phyloP scores from a whole-genome alignment of 768 basidiomycete species.

The Porpolomopsis calyptriformis region DNA sequence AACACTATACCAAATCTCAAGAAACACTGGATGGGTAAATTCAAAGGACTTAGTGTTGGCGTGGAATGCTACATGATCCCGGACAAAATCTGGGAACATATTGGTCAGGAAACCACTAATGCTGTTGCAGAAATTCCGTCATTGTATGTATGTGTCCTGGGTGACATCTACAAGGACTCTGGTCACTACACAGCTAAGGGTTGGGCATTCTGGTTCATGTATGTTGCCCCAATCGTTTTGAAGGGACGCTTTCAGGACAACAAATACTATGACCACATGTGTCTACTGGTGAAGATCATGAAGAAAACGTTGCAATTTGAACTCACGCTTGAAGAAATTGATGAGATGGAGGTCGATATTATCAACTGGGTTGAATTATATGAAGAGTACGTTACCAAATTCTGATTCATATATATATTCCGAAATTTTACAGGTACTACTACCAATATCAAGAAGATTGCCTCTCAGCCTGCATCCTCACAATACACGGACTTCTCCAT shows the following conservation, averaged over 20 bases:
- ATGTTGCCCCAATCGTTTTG: slow-evolving; percentile 28
- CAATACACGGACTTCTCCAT: slow-evolving; percentile 26
- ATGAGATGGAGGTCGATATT: slow-evolving; percentile 18
- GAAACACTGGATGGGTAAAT: slow-evolving; percentile 28
- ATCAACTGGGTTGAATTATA: slow-evolving; percentile 26
- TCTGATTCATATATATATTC: neutral
- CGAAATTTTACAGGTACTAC: slow-evolving; percentile 16
- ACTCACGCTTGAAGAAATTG: slow-evolving; percentile 17
- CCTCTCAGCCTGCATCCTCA: slow-evolving; percentile 21
- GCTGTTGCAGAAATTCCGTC: slow-evolving; percentile 22
- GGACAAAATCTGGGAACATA: slow-evolving; percentile 21
- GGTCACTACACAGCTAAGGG: slow-evolving; percentile 25
- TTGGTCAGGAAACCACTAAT: slow-evolving; percentile 23
- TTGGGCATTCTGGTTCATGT: slow-evolving; percentile 29
- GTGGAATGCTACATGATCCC: slow-evolving; percentile 19
- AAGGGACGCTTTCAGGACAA: slow-evolving; percentile 16
- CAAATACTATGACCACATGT: slow-evolving; percentile 29
- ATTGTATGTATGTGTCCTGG: slow-evolving; percentile 20
- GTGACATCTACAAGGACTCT: slow-evolving; percentile 18
- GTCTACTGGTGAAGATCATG: slow-evolving; percentile 25
- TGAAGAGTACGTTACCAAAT: slow-evolving; percentile 24
- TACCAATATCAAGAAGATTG: slow-evolving; percentile 21
- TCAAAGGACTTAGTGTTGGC: slow-evolving; percentile 27
- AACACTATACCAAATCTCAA: slow-evolving; percentile 30
- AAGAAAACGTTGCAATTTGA: slow-evolving; percentile 25